Base-by-base conservation (phyloP, 2,329 filamentous ascomycete species). In the Colletotrichum agaves region DNA sequence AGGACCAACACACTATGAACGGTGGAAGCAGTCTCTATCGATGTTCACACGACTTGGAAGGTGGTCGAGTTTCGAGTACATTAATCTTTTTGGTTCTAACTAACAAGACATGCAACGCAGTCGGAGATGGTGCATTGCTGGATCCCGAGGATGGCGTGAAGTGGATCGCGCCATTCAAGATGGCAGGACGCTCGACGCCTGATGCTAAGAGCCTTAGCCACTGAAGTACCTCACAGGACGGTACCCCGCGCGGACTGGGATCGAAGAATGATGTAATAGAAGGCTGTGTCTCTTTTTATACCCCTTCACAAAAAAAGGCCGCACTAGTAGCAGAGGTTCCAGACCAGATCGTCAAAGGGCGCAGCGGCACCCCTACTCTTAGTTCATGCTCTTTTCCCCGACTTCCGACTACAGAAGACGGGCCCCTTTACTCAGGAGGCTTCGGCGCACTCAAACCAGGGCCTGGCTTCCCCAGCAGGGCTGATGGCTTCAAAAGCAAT, bases 261-360 rank as follows among this genome's bases (percentile, higher is more conserved):
- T 12, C 5, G n/a, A 17, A 12, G 1, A 27, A 37, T 21, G 58
- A 66, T 50, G 59, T 10, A 62, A 41, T 8, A 39, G 47, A 41
- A 11, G 33, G 50, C 44, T 23, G 21, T 58, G 59, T 27, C 39
- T 21, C 10, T 44, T 33, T 23, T 2, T 6, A 17, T 56, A 11
- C 31, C 43, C 15, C 27, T 31, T 49, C 19, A 15, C 15, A n/a
- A 23, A 49, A 49, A n/a, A 33, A 50, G 2, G 7, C 13, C 50
- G 50, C 31, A 35, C 33, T 19, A n/a, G n/a, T 11, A 39, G 17
- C 50, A 23, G 19, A 37, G 43, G 33, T 59, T 56, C 61, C 33
- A 43, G 65, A 60, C 55, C 49, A 33, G 53, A 49, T 68, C 53
- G 41, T 15, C 61, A 19, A 23, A 59, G 39, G 55, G 47, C 65